Percentiles rank a stretch among this genome's conserved stretches.
These are phyloP conservation scores for Zymoseptoria passerinii DNA, from an alignment of 2,329 filamentous ascomycete genomes.

Conservation along the genomic window DNA sequence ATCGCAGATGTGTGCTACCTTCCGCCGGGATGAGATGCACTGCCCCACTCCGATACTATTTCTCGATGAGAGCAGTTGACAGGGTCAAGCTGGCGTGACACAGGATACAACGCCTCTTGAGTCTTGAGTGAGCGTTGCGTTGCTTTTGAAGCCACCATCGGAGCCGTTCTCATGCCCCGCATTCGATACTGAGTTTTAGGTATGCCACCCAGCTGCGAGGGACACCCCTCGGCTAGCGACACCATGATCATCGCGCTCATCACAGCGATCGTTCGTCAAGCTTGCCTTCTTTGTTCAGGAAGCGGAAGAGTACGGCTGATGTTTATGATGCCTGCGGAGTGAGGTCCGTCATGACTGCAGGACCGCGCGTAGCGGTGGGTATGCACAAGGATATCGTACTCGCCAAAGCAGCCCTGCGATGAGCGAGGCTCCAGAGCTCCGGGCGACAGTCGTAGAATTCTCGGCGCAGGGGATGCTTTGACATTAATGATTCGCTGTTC, in stretches of 20 bases:
- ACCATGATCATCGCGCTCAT: not conserved
- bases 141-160: not conserved
- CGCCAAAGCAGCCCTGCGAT: not conserved
- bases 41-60: not conserved
- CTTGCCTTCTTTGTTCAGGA: not conserved
- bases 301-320: not conserved
- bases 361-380: not conserved
- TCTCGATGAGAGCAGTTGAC: not conserved
- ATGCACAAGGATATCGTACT: not conserved
- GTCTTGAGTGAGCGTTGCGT: not conserved
- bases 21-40: not conserved
- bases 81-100: not conserved
- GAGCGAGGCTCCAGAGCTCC: not conserved
- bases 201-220: too few species aligned
- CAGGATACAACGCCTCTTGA: too few species aligned
- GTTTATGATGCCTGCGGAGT: not conserved
- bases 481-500: conserved; percentile 8
- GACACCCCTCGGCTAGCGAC: too few species aligned
- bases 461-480: conserved; percentile 14
- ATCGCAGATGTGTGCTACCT: not conserved
- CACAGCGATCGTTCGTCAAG: not conserved
- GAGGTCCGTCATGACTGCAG: not conserved
- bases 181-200: too few species aligned
- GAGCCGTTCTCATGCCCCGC: not conserved
- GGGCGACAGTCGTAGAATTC: not conserved